These are phyloP conservation scores for Akanthomyces dipterigenus DNA, from an alignment of 2,329 filamentous ascomycete genomes.

Conservation along the genomic window DNA sequence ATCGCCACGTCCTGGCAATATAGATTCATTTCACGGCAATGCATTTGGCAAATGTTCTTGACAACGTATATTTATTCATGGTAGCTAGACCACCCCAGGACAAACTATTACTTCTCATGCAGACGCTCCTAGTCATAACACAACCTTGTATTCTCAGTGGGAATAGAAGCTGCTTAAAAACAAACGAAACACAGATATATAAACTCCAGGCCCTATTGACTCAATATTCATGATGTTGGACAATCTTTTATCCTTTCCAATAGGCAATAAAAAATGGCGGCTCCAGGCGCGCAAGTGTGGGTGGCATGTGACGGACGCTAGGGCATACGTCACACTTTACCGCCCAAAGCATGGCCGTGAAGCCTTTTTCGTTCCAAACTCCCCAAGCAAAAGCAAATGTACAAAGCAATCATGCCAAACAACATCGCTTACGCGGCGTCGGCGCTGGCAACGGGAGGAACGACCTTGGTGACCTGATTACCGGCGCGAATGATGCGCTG, in stretches of 20 bases:
- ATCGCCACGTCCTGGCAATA: too few species aligned
- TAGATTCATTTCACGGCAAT: too few species aligned
- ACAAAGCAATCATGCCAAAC: background rate
- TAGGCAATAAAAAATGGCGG: background rate
- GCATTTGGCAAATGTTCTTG: too few species aligned
- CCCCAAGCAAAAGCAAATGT: background rate
- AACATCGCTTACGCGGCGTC: constrained; percentile 60
- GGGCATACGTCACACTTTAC: background rate
- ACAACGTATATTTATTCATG: constrained; percentile 8
- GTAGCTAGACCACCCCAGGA: background rate
- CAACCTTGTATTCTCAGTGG: background rate
- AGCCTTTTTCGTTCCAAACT: background rate
- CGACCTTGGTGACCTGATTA: constrained; percentile 75
- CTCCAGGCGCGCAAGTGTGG: background rate
- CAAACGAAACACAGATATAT: background rate
- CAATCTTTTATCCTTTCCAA: constrained; percentile 5
- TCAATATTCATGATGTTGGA: constrained; percentile 11
- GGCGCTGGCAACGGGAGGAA: constrained; percentile 72
- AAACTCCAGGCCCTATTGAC: constrained; percentile 6
- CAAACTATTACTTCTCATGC: background rate
- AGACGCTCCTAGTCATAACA: constrained; percentile 1
- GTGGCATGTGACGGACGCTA: background rate
- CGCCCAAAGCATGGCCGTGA: background rate
- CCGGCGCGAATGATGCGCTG: constrained; percentile 81
- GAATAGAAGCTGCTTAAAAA: background rate